Evolutionary conservation across 345 rosid species (phyloP), one percentile per base, ranked within the genome.

Genomic region (Rubroshorea leprosula): DNA sequence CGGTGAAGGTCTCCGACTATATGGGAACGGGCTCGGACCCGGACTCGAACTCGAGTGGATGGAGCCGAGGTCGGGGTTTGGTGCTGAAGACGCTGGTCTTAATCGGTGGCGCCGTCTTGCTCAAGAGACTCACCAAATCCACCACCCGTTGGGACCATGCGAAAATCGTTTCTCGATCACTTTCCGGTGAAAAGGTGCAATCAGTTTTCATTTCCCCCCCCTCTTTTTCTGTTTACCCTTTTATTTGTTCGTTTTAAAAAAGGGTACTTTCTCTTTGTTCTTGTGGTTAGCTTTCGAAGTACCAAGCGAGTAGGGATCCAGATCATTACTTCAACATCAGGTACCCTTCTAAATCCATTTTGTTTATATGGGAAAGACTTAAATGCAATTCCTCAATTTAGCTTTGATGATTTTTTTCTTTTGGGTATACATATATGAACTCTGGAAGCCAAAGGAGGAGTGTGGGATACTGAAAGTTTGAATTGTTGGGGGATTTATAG

Each of bases 111-210:
- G 95, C 87, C 3, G 19, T 84, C 68, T 82, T 92, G 51, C 77
- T 92, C 15, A 86, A 82, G 68, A 78, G 89, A n/a, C 85, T 92
- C 60, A 89, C 98, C 62, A 89, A 84, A 74, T 89, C 95, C 61
- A 78, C 92, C 23, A 86, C 98, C 24, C 93, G 96, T 53, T 73
- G 98, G 87, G 98, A 89, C 77, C 95, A 89, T 64, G 71, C 90
- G 57, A 82, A 75, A 48, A 63, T 79, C 66, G 98, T 92, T 49
- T 55, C 93, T 66, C 90, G 86, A 23, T 84, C 95, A 6, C 89
- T 92, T 45, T 64, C 55, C 67, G 96, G 95, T 56, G 95, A 86
- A 49, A 92, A 83, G 89, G 96, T 91, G 17, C 46, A 14, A 56
- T 19, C 2, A 21, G 2, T 31, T 11, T 23, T 13, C 2, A 53